Evolutionary conservation across 331 rosid species (phyloP), one percentile per base, ranked within the genome.

Genomic region (Rhamnella rubrinervis): DNA sequence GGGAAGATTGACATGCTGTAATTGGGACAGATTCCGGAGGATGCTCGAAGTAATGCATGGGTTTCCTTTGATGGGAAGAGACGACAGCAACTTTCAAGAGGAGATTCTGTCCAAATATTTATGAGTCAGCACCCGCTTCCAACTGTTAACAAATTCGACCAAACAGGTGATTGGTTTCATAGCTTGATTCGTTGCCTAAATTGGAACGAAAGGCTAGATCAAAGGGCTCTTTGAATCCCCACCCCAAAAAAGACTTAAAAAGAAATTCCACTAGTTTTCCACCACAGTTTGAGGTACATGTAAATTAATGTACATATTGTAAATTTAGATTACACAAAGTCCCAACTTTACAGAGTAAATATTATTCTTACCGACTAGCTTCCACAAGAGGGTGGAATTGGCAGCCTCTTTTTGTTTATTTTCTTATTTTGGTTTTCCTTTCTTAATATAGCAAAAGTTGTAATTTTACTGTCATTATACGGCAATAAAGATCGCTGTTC

Each of bases 111-210:
- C 7, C 80, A 80, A 80, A 86, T 95, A 84, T 85, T 61, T 21
- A 91, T 93, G 98, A 95, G 98, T 85, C 72, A 85, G 77, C 95
- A 87, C 83, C 98, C 98, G 46, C 93, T 95, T 78, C 98, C 98
- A 38, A 95, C 98, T 2, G 98, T 95, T 40, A 95, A 95, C 83
- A 95, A 95, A 83, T 89, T 77, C 78, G 98, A 95, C 82, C 98
- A 91, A 86, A 95, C 98, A 35, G 88, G 97, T 67, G 98, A 91
- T 85, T 95, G 98, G 98, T 95, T 95, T 84, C 99, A 70, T 71
- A 95, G 99, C 82, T 86, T 95, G 81, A 91, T 95, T 77, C 96
- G 97, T 64, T 95, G 99, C 95, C 83, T 95, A 74, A 95, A 91
- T 77, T 95, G 99, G 99, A 95, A 95, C 40, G 99, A 91, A 78